Conservation (phyloP, 495 filamentous ascomycete species). For the Lindgomyces ingoldianus region DNA sequence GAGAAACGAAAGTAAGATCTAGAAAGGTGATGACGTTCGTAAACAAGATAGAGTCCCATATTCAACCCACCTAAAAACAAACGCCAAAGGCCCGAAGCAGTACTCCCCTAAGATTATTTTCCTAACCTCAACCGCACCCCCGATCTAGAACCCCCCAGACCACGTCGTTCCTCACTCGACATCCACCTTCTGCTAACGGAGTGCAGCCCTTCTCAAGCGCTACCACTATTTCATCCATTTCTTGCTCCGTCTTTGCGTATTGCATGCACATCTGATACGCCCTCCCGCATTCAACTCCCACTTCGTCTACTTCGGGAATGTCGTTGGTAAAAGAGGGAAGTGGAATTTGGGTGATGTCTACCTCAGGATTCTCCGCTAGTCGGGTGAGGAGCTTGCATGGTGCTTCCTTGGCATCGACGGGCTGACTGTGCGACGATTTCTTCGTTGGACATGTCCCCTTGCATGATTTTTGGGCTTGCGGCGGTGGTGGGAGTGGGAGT, state of each 20-base stretch:
- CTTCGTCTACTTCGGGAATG: constrained; percentile 2
- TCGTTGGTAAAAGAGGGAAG: constrained; percentile 10
- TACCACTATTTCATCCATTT: constrained; percentile 29
- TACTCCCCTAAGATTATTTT: no score
- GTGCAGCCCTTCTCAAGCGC: constrained; percentile 36
- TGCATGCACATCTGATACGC: constrained; percentile 38
- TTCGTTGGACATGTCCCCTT: neutral
- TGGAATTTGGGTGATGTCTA: constrained; percentile 21
- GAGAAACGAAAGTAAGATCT: constrained; percentile 37
- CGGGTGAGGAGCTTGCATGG: constrained; percentile 15
- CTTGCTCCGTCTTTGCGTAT: constrained; percentile 36
- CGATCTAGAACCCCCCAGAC: constrained; percentile 37
- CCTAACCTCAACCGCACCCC: constrained; percentile 16
- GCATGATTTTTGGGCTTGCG: neutral
- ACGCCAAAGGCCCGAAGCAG: no score
- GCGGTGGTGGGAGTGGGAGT: neutral
- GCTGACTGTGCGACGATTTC: neutral
- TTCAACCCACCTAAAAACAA: no score
- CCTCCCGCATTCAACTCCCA: constrained; percentile 26
- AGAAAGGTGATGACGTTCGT: no score
- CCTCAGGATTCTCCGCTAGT: constrained; percentile 21
- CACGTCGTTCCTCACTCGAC: constrained; percentile 34
- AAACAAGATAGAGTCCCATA: no score
- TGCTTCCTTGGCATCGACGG: neutral
- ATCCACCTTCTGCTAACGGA: constrained; percentile 28